These are phyloP conservation scores for Penicillium malachiteum DNA, from an alignment of 495 filamentous ascomycete genomes.

Conservation along the genomic window DNA sequence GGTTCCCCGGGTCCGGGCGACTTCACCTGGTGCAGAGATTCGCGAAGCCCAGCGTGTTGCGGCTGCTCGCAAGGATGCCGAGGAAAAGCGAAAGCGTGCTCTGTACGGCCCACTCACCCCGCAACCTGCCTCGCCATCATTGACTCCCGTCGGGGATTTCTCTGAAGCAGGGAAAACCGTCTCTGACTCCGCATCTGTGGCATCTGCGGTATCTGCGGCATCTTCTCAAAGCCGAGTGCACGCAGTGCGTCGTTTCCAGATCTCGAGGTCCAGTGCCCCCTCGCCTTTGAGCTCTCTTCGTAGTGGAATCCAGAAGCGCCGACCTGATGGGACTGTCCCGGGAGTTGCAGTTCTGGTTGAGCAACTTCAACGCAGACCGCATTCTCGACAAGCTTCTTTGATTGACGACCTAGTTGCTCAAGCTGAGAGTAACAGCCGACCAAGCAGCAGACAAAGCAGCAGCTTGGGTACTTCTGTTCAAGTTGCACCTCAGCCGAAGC, in stretches of 20 bases:
- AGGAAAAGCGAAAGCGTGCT: conserved; percentile 30
- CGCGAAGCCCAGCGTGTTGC: conserved; percentile 38
- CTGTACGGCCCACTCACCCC: conserved; percentile 22
- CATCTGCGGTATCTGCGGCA: conserved; percentile 3
- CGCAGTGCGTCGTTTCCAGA: conserved; percentile 44
- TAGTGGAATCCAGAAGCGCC: conserved; percentile 42
- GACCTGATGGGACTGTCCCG: conserved; percentile 23
- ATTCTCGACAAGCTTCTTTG: conserved; percentile 42
- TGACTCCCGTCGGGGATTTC: background rate
- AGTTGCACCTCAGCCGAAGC: conserved; percentile 1
- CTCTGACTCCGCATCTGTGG: conserved; percentile 1
- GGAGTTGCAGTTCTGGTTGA: conserved; percentile 45
- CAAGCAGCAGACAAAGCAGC: background rate
- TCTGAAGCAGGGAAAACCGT: background rate
- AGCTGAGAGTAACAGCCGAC: conserved; percentile 7
- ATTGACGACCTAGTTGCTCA: conserved; percentile 33
- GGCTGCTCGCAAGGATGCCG: conserved; percentile 29
- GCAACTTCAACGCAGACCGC: conserved; percentile 37
- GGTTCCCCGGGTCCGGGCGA: conserved; percentile 42
- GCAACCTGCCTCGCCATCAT: background rate
- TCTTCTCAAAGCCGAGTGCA: conserved; percentile 4
- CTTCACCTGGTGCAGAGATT: conserved; percentile 47
- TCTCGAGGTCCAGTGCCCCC: conserved; percentile 31
- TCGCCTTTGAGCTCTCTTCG: conserved; percentile 26
- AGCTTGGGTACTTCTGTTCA: no score